Percentiles rank a stretch among this genome's conserved stretches.
These are phyloP conservation scores for Kitagawia praeruptora DNA, from an alignment of 129 eudicot species.

Conservation along the genomic window DNA sequence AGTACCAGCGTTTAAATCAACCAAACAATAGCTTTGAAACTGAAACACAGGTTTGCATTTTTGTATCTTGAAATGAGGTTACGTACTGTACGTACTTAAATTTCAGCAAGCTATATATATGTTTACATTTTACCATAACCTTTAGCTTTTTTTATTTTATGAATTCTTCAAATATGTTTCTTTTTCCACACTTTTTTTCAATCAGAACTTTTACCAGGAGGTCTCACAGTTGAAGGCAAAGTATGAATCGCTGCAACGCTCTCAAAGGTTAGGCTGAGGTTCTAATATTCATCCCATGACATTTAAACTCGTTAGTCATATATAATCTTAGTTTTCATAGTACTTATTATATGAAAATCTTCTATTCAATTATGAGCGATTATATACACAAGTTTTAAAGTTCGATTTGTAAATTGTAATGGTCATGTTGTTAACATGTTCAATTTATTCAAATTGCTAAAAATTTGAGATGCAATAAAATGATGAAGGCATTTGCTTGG, in stretches of 20 bases:
- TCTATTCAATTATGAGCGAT: not conserved
- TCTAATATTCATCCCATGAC: not conserved
- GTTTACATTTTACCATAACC: not conserved
- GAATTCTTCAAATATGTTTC: not conserved
- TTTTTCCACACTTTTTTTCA: too few relatives aligned
- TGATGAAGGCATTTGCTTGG: conserved; percentile 82
- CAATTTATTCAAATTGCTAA: not conserved
- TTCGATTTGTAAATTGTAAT: not conserved
- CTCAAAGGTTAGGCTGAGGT: conserved; percentile 56
- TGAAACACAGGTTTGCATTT: conserved; percentile 62
- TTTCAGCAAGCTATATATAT: not conserved
- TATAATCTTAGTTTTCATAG: not conserved
- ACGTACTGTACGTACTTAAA: not conserved
- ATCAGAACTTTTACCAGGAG: conserved; percentile 83
- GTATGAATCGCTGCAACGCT: conserved; percentile 71
- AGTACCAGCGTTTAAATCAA: conserved; percentile 73
- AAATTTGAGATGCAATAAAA: not conserved
- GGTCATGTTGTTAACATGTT: not conserved
- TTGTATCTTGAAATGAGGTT: not conserved
- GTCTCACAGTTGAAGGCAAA: conserved; percentile 75
- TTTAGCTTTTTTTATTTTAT: not conserved
- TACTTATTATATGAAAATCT: not conserved
- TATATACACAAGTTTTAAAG: not conserved
- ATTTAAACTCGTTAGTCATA: not conserved
- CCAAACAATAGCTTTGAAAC: conserved; percentile 45